Base-by-base conservation (phyloP, 345 rosid genomes). In the Passiflora organensis region DNA sequence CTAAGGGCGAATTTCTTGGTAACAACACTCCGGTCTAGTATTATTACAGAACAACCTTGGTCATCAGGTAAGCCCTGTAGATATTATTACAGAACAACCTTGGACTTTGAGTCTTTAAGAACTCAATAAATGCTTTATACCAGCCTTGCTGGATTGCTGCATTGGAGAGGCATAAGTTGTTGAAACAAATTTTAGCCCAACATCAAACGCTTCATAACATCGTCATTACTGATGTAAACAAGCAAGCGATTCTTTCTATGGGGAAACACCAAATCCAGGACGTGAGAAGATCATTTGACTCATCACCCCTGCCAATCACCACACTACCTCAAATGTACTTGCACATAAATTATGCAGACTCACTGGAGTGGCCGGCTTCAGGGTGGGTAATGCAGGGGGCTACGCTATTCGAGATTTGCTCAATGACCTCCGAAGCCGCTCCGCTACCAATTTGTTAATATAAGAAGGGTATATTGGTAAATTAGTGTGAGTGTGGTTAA, bases 1-100 rank as follows among this genome's bases (percentile, higher is more conserved):
- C 64, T 2, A 63, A 47, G 14, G 95, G 89, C 69, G 80, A 83
- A 59, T 83, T 83, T 56, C 45, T 78, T 1, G 85, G 83, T 38
- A 58, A 55, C 37, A 28, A 23, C 37, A 19, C 13, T 43, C 20
- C 14, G 16, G 28, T 37, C 43, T 52, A 68, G 53, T 11, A n/a
- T n/a, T n/a, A n/a, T n/a, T n/a, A n/a, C n/a, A n/a, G n/a, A n/a
- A n/a, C n/a, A n/a, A n/a, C 51, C 24, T 3, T 21, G 6, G 13
- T 13, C 24, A 47, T 18, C 23, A 47, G 24, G 6, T 14, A 13
- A 47, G n/a, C 14, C 11, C 21, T 19, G 13, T 15, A 13, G 51
- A 47, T 18, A 6, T 13, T 9, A 47, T 10, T 25, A 21, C 19
- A 4, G 66, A 24, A 12, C 45, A 39, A 8, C 20, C 16, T 5